Conservation (phyloP, 2,329 filamentous ascomycete species). For the Sporothrix schenckii region DNA sequence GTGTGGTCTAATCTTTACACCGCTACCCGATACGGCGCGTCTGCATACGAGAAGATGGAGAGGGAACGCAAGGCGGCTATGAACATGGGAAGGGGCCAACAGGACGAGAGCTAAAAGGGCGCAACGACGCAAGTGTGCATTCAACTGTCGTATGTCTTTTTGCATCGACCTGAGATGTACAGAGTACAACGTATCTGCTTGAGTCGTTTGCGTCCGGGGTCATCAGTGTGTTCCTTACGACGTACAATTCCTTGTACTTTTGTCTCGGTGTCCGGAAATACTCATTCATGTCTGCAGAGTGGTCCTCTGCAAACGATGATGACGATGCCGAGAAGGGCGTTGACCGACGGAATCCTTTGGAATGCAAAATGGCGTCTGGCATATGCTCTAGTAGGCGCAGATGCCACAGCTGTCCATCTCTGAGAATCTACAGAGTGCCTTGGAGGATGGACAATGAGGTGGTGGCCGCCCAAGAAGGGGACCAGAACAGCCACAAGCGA, state of each 20-base stretch:
- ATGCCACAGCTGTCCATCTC: neutral
- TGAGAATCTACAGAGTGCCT: neutral
- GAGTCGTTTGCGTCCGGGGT: neutral
- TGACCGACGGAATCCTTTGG: neutral
- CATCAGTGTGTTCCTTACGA: neutral
- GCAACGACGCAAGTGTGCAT: neutral
- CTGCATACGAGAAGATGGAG: conserved; percentile 8
- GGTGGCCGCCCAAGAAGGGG: neutral
- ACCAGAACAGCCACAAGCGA: conserved; percentile 4
- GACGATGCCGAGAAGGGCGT: neutral
- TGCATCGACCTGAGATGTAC: neutral
- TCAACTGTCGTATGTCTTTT: neutral
- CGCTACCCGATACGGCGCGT: neutral
- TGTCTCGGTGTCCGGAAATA: neutral
- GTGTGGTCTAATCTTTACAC: neutral
- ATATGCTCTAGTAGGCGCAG: neutral
- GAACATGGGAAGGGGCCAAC: neutral
- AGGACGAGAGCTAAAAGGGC: neutral
- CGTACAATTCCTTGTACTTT: too few relatives aligned
- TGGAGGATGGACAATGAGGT: neutral
- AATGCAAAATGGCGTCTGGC: neutral
- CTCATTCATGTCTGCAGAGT: neutral
- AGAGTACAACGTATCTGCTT: neutral
- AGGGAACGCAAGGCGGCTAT: neutral
- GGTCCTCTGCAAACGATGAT: neutral